Evolutionary conservation across 208 protist genomes (phyloP).

Genomic region (Trypanosoma theileri): DNA sequence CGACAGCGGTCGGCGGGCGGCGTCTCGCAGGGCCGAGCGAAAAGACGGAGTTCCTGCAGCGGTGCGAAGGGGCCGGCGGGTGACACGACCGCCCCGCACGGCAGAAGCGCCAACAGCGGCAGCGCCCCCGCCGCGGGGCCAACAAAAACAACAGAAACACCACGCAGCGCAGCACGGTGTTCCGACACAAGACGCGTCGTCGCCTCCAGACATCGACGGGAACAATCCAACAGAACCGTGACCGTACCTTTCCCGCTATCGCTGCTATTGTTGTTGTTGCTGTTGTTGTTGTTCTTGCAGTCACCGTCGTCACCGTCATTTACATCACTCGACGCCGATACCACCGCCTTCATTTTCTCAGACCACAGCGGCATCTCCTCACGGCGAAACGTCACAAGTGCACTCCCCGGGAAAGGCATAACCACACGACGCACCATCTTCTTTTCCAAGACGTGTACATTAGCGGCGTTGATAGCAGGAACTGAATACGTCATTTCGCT

Average conservation of each 20-base stretch:
- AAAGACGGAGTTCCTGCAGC: constrained; percentile 71
- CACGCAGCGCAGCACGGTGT: constrained; percentile 26
- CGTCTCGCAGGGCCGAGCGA: constrained; percentile 15
- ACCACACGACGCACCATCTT: constrained; percentile 26
- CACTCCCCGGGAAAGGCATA: constrained; percentile 24
- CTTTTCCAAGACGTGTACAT: background rate
- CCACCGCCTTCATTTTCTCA: constrained; percentile 30
- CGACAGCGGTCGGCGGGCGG: no score
- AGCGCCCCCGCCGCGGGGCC: constrained; percentile 23
- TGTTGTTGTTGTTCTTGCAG: no score
- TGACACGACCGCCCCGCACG: constrained; percentile 52
- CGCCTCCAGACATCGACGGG: constrained; percentile 28
- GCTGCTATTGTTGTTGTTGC: no score
- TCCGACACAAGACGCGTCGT: constrained; percentile 45
- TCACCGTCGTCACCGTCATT: no score
- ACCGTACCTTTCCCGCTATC: constrained; percentile 17
- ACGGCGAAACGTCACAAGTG: constrained; percentile 36
- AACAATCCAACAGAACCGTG: constrained; percentile 63
- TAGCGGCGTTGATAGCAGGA: constrained; percentile 19
- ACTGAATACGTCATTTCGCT: constrained; percentile 8
- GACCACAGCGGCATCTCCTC: constrained; percentile 33
- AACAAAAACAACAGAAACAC: constrained; percentile 46
- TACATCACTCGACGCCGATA: constrained; percentile 5
- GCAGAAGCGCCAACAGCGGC: constrained; percentile 48
- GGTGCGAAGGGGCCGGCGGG: constrained; percentile 37